phyloP scores from a whole-genome alignment of 2,329 filamentous ascomycete species.

The Colletotrichum sp. region DNA sequence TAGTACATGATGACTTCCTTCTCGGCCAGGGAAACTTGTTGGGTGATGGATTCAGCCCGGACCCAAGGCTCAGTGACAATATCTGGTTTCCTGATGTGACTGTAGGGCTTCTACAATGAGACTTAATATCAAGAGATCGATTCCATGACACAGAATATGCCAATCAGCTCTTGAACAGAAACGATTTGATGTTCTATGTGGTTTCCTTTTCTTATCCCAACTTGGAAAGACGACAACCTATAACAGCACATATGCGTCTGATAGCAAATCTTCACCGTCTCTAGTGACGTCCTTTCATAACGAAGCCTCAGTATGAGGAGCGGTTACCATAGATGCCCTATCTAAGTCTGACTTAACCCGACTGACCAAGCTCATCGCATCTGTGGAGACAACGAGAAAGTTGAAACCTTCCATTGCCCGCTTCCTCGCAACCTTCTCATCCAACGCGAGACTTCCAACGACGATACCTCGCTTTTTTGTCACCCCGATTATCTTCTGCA shows the following conservation, averaged over 20 bases:
- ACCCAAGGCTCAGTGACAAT: not conserved
- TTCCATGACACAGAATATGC: not conserved
- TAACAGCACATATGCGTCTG: rapidly evolving
- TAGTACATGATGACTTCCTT: not conserved
- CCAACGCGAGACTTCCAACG: not conserved
- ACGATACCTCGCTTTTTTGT: not conserved
- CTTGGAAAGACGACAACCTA: not conserved
- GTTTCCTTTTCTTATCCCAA: not conserved
- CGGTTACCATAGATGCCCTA: not conserved
- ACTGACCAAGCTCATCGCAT: not conserved
- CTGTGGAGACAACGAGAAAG: not conserved
- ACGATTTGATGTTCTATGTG: not conserved
- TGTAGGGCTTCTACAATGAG: not conserved
- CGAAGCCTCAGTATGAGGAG: not conserved
- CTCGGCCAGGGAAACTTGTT: not conserved
- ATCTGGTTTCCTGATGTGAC: not conserved
- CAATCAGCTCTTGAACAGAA: not conserved
- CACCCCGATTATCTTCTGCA: not conserved
- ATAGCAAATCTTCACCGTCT: too few species aligned
- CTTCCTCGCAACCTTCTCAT: not conserved
- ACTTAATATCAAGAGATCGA: not conserved
- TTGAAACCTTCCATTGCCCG: not conserved
- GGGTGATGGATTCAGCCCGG: not conserved
- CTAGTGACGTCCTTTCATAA: not conserved
- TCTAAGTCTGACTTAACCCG: not conserved